Evolutionary conservation across 2,329 filamentous ascomycete genomes (phyloP), one percentile per base, ranked within the genome.

Genomic region (Chrysosporium keratinophilum): DNA sequence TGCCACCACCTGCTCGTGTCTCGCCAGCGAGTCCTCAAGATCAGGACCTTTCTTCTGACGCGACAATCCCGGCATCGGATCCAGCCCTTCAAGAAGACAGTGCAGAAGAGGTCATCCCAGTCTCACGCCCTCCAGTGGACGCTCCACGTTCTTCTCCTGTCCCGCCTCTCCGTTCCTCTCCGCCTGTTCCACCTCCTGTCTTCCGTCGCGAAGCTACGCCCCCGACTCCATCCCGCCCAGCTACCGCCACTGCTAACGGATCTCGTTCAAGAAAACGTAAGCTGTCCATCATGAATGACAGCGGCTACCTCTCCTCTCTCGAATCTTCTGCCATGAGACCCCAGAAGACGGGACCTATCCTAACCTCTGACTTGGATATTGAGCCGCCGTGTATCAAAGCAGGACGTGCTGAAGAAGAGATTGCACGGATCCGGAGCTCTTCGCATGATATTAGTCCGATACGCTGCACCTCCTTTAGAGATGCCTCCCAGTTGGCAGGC

Each of bases 281-380:
- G 68, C 81, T 86, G 63, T 80, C 80, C 31, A 84, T 85, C 11
- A 84, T 94, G 75, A 88, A 87, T 64, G 93, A 98, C 69, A 97
- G 91, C 66, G 93, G 93, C 40, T 98, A 97, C 70, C 95, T 95
- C 67, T 97, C 93, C 1, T 96, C 90, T 0, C 78, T 97, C 15
- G 90, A 96, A 62, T 97, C 93, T 2, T 97, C 93, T 0, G 88
- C 79, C 12, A 79, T 88, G 67, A 81, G 91, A 56, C 83, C 85
- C 46, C 82, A 83, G 58, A 79, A 81, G 59, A 76, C 80, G 56
- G 74, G 74, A 14, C 76, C 81, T 54, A 76, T 87, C 15, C 76
- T 88, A 42, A 88, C 84, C 3, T 91, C 88, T 0, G 89, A 94
- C 63, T 68, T 78, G 43, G 79, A 81, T 63, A 79, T 83, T 50